phyloP scores from a whole-genome alignment of 768 basidiomycete genomes.

The Amylocystis lapponica region DNA sequence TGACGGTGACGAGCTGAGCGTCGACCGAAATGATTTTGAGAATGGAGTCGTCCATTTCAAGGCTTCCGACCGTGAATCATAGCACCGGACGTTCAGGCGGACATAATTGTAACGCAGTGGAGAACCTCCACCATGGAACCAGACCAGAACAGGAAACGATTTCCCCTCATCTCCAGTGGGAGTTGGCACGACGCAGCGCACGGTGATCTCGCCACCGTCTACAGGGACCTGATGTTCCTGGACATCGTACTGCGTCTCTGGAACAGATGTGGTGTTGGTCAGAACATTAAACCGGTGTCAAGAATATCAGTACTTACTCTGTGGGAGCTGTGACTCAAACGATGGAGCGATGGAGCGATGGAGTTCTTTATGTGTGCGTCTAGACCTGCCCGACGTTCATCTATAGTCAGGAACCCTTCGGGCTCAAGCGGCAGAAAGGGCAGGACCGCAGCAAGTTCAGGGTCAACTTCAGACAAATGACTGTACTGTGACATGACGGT shows the following conservation, averaged over 20 bases:
- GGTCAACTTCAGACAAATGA: not conserved
- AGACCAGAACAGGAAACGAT: slow-evolving; percentile 6
- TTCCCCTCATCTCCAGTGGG: not conserved
- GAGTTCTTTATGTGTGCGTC: not conserved
- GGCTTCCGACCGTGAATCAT: slow-evolving; percentile 3
- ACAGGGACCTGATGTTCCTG: not conserved
- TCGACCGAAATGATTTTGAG: slow-evolving; percentile 14
- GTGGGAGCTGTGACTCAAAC: no score
- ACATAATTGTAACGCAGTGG: not conserved
- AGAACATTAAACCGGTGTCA: not conserved
- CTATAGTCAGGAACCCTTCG: not conserved
- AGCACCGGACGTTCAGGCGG: not conserved
- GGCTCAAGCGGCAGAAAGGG: not conserved
- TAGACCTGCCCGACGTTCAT: not conserved
- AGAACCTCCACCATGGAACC: slow-evolving; percentile 12
- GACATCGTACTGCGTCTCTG: slow-evolving; percentile 3
- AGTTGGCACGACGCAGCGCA: slow-evolving; percentile 1
- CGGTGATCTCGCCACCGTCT: slow-evolving; percentile 5
- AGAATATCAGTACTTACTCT: not conserved
- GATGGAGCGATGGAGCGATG: no score
- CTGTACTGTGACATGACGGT: not conserved
- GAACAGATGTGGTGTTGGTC: not conserved
- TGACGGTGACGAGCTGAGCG: slow-evolving; percentile 14
- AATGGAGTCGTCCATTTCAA: slow-evolving; percentile 15
- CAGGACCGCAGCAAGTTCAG: not conserved